Percentiles rank a stretch among this genome's conserved stretches.
Conservation (phyloP, 2,329 filamentous ascomycete genomes). For the Aschersonia sp. region DNA sequence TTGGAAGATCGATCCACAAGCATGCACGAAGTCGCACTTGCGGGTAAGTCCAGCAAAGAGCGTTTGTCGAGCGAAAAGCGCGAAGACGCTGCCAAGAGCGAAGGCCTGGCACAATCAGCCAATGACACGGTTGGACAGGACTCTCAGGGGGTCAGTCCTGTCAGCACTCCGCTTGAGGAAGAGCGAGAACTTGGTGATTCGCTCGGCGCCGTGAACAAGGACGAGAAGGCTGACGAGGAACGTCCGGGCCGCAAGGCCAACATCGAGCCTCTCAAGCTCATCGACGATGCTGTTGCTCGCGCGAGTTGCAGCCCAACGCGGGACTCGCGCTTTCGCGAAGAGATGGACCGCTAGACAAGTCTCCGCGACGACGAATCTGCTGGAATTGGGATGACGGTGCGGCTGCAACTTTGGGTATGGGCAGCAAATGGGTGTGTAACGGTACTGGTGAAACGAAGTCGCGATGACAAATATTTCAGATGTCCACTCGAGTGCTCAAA, state of each 20-base stretch:
- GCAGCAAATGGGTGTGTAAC: too few species aligned
- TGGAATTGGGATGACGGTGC: too few species aligned
- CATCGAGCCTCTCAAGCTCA: conserved; percentile 23
- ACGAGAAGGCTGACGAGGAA: conserved; percentile 5
- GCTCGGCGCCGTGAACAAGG: conserved; percentile 5
- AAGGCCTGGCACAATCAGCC: conserved; percentile 8
- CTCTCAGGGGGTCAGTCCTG: conserved; percentile 21
- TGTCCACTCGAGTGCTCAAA: too few species aligned
- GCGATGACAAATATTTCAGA: too few species aligned
- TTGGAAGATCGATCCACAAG: conserved; percentile 26
- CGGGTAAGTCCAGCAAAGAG: conserved; percentile 17
- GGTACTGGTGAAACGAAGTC: too few species aligned
- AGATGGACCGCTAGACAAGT: conserved; percentile 21
- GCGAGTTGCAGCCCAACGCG: conserved; percentile 36
- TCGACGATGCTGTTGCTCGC: conserved; percentile 17
- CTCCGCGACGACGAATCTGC: too few species aligned
- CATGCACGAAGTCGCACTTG: conserved; percentile 31
- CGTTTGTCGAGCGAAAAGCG: conserved; percentile 2
- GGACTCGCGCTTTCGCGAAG: conserved; percentile 45
- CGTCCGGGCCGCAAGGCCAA: conserved; percentile 5
- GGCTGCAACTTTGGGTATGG: too few species aligned
- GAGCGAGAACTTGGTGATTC: conserved; percentile 20
- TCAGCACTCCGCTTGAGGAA: conserved; percentile 25
- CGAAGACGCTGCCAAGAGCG: neutral
- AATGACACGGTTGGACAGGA: conserved; percentile 10